Evolutionary conservation across 371 early-diverging fungal species (phyloP), one percentile per base, ranked within the genome.

Genomic region (Capniomyces stellatus): DNA sequence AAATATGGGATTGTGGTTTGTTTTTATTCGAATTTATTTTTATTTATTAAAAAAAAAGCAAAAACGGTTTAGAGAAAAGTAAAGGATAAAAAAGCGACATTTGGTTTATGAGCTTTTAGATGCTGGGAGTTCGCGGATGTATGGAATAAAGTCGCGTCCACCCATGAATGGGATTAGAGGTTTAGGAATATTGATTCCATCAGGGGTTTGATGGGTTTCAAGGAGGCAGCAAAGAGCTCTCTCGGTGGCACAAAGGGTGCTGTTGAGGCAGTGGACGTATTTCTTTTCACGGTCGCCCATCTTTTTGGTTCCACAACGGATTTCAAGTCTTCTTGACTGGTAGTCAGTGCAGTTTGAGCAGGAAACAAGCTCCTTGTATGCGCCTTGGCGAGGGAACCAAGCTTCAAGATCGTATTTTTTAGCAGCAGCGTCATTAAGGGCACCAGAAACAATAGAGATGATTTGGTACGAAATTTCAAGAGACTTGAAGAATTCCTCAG

Each of bases 271-370:
- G 74, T 99, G 99, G 27, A 93, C 99, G 61, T 91, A 99, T 64
- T 82, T 85, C 80, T 98, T 99, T 63, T 85, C 88, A 52, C 82
- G 78, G 58, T 93, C 91, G 56, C 87, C 88, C 81, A 87, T 76
- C 83, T 98, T 98, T 75, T 92, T 89, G 55, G 85, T 79, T 54
- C 99, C 98, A 60, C 89, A 92, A 55, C 98, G 85, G 70, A 99
- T 97, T 64, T 98, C 98, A 19, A 99, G 76, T 48, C 81, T 75
- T 59, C 98, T 82, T 40, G 88, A 86, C 70, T 96, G 98, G 69
- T 89, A 97, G 67, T 99, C 99, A 19, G 98, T 98, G 76, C 99
- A 99, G 85, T 99, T 99, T 57, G 91, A 92, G 83, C 98, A 98
- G 41, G 91, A 90, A 41, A 99, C 99, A 28, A 99, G 81, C 73